Percentiles rank a stretch among this genome's conserved stretches.
Conservation (phyloP, 768 basidiomycete genomes). For the Clavulina sp. region DNA sequence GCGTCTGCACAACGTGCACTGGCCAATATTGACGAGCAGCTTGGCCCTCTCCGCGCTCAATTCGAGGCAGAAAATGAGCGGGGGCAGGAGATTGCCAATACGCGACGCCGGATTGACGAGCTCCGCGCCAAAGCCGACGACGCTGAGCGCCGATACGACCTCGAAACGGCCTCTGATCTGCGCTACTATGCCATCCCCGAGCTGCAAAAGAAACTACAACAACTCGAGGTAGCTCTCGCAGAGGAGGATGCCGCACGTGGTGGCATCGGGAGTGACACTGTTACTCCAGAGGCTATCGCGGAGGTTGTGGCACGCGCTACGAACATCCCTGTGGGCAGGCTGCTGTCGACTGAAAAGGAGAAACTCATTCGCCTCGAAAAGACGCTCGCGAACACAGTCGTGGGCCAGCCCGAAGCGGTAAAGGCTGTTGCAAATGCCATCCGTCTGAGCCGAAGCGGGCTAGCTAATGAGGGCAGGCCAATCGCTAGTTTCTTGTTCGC, state of each 20-base stretch:
- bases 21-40: constrained; percentile 68
- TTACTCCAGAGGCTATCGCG: constrained; percentile 79
- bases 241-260: constrained; percentile 33
- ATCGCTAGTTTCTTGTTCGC: constrained; percentile 88
- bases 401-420: constrained; percentile 76
- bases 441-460: constrained; percentile 79
- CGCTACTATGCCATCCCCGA: constrained; percentile 88
- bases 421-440: constrained; percentile 89
- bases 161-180: constrained; percentile 69
- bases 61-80: constrained; percentile 77
- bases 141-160: constrained; percentile 69
- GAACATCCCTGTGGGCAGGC: constrained; percentile 70
- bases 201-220: constrained; percentile 33
- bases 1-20: constrained; percentile 55
- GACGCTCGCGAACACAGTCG: constrained; percentile 51
- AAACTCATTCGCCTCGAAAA: constrained; percentile 80
- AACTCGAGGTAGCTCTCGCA: constrained; percentile 47
- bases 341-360: constrained; percentile 82
- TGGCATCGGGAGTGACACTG: constrained; percentile 37
- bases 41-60: constrained; percentile 63
- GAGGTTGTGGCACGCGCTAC: constrained; percentile 93
- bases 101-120: constrained; percentile 74
- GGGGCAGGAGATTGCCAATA: constrained; percentile 60
- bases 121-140: constrained; percentile 84
- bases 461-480: constrained; percentile 73